Evolutionary conservation across 805 yeast genomes (phyloP), one percentile per base, ranked within the genome.

Genomic region (Yarrowia divulgata): DNA sequence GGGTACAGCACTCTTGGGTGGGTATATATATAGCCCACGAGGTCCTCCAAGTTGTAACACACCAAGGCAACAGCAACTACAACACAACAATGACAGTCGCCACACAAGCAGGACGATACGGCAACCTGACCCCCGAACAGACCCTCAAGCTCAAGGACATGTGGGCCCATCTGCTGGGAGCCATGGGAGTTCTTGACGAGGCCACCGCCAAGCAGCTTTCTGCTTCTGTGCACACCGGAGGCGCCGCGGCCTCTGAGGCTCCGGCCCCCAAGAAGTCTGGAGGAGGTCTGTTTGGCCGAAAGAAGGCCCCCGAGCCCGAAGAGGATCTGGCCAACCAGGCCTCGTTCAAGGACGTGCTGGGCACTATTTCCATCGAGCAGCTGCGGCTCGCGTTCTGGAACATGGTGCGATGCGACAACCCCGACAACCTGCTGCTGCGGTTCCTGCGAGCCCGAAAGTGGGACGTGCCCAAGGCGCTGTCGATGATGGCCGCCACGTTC

Each of bases 371-470:
- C 32, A 85, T 89, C 0, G 82, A 81, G 29, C 82, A 81, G 23
- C 75, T 87, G 9, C 85, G 85, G 71, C 77, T 77, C 9, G 83
- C 84, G 71, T 82, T 88, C 75, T 85, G 90, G 89, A 76, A 80
- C 52, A 82, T 88, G 82, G 75, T 87, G 64, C 87, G 94, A 79
- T 84, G 87, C 50, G 98, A 94, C 77, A 83, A 88, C 58, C 90
- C 96, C 3, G 99, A 95, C 78, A 89, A 90, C 74, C 78, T 88
- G 73, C 64, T 91, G 39, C 82, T 93, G 75, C 85, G 97, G 74
- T 93, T 89, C 74, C 79, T 91, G 34, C 84, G 97, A 73, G 97
- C 97, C 46, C 87, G 97, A 79, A 92, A 92, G 79, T 92, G 92
- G 88, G 87, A 90, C 72, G 82, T 88, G 29, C 88, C 87, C 73